phyloP scores from a whole-genome alignment of 2,329 filamentous ascomycete genomes.

The Thermothelomyces thermophilus region DNA sequence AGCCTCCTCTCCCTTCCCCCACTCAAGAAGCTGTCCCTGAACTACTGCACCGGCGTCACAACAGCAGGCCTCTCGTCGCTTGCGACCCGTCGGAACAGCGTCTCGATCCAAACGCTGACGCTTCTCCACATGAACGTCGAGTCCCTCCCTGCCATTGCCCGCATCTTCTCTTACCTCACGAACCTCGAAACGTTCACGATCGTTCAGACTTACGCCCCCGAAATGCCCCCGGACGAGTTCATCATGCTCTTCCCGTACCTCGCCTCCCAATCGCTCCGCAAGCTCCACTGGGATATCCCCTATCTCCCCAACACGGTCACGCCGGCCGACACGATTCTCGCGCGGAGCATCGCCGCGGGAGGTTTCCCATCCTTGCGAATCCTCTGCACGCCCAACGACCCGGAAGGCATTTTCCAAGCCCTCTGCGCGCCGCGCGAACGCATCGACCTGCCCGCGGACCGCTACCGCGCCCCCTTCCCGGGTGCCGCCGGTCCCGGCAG shows the following conservation, averaged over 20 bases:
- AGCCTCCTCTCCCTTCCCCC: conserved; percentile 49
- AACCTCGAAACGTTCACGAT: conserved; percentile 45
- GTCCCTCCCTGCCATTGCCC: conserved; percentile 50
- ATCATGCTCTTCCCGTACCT: conserved; percentile 61
- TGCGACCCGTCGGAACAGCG: conserved; percentile 43
- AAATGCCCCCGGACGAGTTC: conserved; percentile 48
- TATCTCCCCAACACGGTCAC: conserved; percentile 40
- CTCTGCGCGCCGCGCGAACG: conserved; percentile 58
- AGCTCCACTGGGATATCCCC: conserved; percentile 58
- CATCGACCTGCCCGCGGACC: conserved; percentile 46
- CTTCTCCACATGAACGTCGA: conserved; percentile 51
- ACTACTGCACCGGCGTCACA: conserved; percentile 50
- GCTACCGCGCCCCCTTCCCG: conserved; percentile 31
- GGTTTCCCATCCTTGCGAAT: conserved; percentile 57
- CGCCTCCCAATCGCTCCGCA: conserved; percentile 46
- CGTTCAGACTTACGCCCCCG: conserved; percentile 48
- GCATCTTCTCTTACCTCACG: conserved; percentile 51
- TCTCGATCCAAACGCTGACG: conserved; percentile 42
- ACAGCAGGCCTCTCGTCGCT: conserved; percentile 51
- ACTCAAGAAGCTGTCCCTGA: conserved; percentile 49
- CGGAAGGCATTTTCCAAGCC: conserved; percentile 61
- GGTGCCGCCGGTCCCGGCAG: conserved; percentile 4
- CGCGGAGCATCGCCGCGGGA: conserved; percentile 52
- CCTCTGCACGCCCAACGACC: conserved; percentile 61
- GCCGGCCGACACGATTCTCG: conserved; percentile 55